Conservation (phyloP, 371 early-diverging fungal genomes). For the Lichtheimia corymbifera region DNA sequence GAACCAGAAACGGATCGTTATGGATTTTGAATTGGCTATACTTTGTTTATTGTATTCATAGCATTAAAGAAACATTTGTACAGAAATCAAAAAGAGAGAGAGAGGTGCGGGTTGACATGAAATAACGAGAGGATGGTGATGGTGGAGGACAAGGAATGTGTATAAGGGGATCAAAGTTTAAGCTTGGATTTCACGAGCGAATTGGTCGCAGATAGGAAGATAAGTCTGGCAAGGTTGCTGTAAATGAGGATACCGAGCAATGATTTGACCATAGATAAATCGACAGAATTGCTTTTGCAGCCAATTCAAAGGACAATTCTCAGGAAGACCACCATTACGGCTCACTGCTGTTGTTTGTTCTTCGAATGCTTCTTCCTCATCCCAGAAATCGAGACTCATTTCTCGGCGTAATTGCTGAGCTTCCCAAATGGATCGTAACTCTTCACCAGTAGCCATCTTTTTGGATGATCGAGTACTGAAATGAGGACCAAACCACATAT, state of each 20-base stretch:
- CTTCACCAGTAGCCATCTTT: constrained; percentile 9
- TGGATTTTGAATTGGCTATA: too few relatives aligned
- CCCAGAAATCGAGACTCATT: constrained; percentile 3
- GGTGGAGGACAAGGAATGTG: neutral
- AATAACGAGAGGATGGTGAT: neutral
- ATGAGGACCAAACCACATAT: constrained; percentile 14
- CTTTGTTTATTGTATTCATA: too few relatives aligned
- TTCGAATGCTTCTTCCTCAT: constrained; percentile 1
- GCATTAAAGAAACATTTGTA: too few relatives aligned
- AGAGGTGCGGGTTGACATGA: neutral
- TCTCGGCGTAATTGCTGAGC: constrained; percentile 8
- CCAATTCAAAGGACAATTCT: constrained; percentile 33
- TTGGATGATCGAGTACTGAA: neutral
- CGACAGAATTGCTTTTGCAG: constrained; percentile 35
- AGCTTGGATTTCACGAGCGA: constrained; percentile 14
- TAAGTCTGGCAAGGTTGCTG: constrained; percentile 25
- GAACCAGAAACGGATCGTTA: too few relatives aligned
- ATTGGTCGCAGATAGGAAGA: constrained; percentile 40
- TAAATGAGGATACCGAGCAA: constrained; percentile 33
- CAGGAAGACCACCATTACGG: neutral
- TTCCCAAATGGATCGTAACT: constrained; percentile 18
- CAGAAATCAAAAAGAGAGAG: too few relatives aligned
- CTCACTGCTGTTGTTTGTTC: neutral
- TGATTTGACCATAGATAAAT: constrained; percentile 31
- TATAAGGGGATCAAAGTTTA: neutral